Base-by-base conservation (phyloP, 441 rosid species). In the Jatropha podagrica region DNA sequence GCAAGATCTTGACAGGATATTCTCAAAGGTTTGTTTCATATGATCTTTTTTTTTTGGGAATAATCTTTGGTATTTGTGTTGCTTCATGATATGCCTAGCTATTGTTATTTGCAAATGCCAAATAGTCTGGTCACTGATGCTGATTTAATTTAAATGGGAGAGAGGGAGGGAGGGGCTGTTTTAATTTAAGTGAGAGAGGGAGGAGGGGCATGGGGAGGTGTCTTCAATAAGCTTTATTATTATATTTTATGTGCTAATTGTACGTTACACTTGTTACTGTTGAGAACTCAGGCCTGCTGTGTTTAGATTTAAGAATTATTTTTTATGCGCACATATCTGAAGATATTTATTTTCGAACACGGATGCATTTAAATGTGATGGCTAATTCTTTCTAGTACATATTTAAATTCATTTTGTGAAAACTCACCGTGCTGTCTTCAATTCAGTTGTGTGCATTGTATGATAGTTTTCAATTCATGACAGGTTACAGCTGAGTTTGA, bases 1-100 rank as follows among this genome's bases (percentile, higher is more conserved):
- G 87, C 96, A 92, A 88, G 99, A 96, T 86, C 88, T 96, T 83
- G 97, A 88, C 81, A 89, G 93, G 82, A 91, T 92, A 71, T 86
- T 94, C 72, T 83, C 92, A 48, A 92, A 88, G 98, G 99, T 93
- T 74, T 68, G 69, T 65, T 79, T 41, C 40, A 18, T 76, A 20
- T 55, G 62, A 23, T 56, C 54, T 66, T 59, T 17, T 32, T 32
- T 73, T 42, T 26, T 42, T 3, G 64, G 13, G 38, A 64, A 46
- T 59, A 20, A 65, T 63, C 32, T 40, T 65, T 64, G 41, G 54
- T 65, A 49, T 14, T 48, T 46, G 3, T 69, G 62, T 40, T 76
- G 79, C 42, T 56, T 14, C 32, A 52, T 62, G 18, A 65, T 12
- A 20, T 13, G 68, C 56, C 44, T 56, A 38, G 52, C 52, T 27